Base-by-base conservation (phyloP, 139 green algal species). In the Nannochloris sp. region DNA sequence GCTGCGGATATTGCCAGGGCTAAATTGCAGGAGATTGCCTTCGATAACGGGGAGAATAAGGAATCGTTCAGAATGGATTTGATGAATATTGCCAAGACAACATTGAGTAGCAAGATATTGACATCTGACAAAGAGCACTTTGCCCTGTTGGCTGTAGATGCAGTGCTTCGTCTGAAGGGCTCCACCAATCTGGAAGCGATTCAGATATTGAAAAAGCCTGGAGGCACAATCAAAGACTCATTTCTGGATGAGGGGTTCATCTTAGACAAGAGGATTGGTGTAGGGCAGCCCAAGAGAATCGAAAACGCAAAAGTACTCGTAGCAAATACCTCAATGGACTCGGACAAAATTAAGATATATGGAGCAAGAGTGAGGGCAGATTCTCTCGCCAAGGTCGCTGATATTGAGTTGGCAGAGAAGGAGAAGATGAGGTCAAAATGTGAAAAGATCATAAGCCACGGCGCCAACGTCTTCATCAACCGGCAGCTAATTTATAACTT, bases 301-400 rank as follows among this genome's bases (percentile, higher is more conserved):
- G 87, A 96, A 77, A 85, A 97, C 64, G 94, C 94, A 19, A 92
- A 92, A 48, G 96, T 99, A 69, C 72, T 99, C 62, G 88, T 99
- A 9, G 88, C 94, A 65, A 99, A 98, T 83, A 99, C 94, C 1
- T 69, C 93, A 43, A 99, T 99, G 94, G 94, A 99, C 80, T 96
- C 90, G 0, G 93, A 99, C 76, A 99, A 99, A 78, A 90, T 99
- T 80, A 99, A 99, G 80, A 98, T 99, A 75, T 99, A 99, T 68
- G 76, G 76, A 34, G 85, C 85, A 0, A 68, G 85, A 48, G 85
- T 93, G 50, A 73, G 81, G 11, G 85, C 86, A 34, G 85, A 92
- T 62, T 75, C 61, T 70, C 94, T 97, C 85, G 48, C 78, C 24
- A 96, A 96, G 80, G 88, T 95, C 57, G 93, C 85, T 0, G 90